Base-by-base conservation (phyloP, 2,329 filamentous ascomycete species). In the Aureobasidium lini region DNA sequence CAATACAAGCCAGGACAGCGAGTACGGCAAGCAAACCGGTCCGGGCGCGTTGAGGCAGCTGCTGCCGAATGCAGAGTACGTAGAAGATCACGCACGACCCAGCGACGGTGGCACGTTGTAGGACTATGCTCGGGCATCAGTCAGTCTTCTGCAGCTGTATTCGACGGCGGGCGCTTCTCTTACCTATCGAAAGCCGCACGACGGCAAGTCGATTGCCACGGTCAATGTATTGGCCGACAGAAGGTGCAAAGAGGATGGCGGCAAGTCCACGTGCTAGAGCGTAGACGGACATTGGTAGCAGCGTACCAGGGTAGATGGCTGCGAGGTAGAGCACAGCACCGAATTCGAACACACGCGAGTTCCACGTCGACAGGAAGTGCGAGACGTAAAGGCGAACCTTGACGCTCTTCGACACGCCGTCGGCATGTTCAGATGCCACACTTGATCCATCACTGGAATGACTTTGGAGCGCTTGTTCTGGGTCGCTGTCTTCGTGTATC, bases 201-300 rank as follows among this genome's bases (percentile, higher is more conserved):
- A 69, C 63, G 44, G 59, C 44, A 3, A 75, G 64, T 2, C 72
- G 64, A 31, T 71, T 61, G 6, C 75, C 75, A 0, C 62, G 69
- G 67, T 88, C 85, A 32, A 88, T 80, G 39, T 74, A 75, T 1
- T 67, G 66, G 2, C 85, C 86, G 7, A 88, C 69, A 44, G 75
- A 73, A 8, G 81, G 79, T 0, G 84, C 79, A 10, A 87, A 72
- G 0, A 82, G 37, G 6, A 86, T 79, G 0, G 83, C 82, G 0
- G 81, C 75, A 0, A 76, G 69, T 6, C 80, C 77, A 18, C 86
- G 80, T 8, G 78, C 74, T 5, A 88, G 72, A 0, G 85, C 85
- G 65, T 88, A 88, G 15, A 84, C 70, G 0, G 85, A 87, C 62
- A 85, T n/a, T n/a, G n/a, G n/a, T n/a, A n/a, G n/a, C n/a, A n/a